Evolutionary conservation across 352 stramenopile species (phyloP).

Genomic region (Phytophthora pini): DNA sequence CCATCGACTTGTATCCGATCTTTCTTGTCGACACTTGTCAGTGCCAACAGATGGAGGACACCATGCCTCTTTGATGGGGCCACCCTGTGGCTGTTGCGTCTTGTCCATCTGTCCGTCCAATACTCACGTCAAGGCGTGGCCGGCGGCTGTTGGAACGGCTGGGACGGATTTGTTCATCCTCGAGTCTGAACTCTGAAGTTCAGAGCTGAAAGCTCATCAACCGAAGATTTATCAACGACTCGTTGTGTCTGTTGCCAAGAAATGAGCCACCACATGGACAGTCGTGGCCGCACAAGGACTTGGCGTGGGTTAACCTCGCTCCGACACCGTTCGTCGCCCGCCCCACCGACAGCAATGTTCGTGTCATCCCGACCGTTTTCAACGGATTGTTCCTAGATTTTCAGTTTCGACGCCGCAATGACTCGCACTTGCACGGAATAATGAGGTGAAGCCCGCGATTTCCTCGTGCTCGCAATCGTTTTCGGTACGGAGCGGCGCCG

Average conservation of each 20-base stretch:
- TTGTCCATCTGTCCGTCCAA: constrained; percentile 16
- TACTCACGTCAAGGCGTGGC: constrained; percentile 10
- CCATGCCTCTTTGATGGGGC: constrained; percentile 15
- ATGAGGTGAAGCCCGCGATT: neutral
- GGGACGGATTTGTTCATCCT: constrained; percentile 10
- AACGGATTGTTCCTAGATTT: constrained; percentile 12
- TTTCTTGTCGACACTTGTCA: constrained; percentile 2
- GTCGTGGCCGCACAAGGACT: constrained; percentile 26
- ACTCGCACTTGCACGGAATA: constrained; percentile 3
- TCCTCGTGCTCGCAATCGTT: constrained; percentile 5
- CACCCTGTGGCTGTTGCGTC: constrained; percentile 13
- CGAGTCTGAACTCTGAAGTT: neutral
- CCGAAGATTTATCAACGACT: constrained; percentile 13
- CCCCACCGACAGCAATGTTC: constrained; percentile 7
- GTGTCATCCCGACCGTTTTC: constrained; percentile 10
- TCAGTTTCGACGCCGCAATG: constrained; percentile 10
- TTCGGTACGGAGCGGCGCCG: constrained; percentile 18
- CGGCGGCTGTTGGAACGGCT: constrained; percentile 12
- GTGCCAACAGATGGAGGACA: constrained; percentile 20
- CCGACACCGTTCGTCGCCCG: neutral
- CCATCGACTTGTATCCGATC: no score
- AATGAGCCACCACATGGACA: constrained; percentile 30
- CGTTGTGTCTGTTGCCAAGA: constrained; percentile 7
- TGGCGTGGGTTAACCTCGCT: constrained; percentile 17
- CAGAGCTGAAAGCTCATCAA: constrained; percentile 8